phyloP scores from a whole-genome alignment of 805 yeast genomes.

The Wickerhamiella sergipiensis region DNA sequence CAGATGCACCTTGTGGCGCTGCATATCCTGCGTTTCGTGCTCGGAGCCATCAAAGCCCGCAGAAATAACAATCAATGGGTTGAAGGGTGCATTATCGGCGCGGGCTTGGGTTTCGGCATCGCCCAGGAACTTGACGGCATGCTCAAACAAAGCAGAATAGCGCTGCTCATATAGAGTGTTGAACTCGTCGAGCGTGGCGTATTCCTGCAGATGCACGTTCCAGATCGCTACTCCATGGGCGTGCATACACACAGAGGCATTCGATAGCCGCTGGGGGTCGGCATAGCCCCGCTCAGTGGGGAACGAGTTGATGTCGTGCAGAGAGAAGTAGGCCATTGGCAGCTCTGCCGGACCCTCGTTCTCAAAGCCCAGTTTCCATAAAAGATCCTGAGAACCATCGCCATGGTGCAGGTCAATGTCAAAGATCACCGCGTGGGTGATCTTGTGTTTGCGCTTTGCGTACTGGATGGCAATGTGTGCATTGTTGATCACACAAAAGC shows the following conservation, averaged over 20 bases:
- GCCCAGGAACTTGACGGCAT: conserved; percentile 45
- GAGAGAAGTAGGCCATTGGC: conserved; percentile 60
- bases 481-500: conserved; percentile 69
- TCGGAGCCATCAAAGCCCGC: conserved; percentile 87
- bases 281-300: conserved; percentile 76
- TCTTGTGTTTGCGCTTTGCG: conserved; percentile 45
- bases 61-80: conserved; percentile 53
- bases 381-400: conserved; percentile 77
- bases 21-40: conserved; percentile 72
- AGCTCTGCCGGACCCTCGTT: conserved; percentile 17
- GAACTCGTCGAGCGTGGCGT: conserved; percentile 51
- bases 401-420: conserved; percentile 85
- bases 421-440: conserved; percentile 68
- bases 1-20: conserved; percentile 66
- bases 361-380: conserved; percentile 61
- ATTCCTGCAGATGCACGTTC: conserved; percentile 69
- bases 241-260: conserved; percentile 65
- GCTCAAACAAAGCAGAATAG: conserved; percentile 46
- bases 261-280: conserved; percentile 50
- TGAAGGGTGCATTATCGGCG: conserved; percentile 30
- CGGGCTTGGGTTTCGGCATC: neutral
- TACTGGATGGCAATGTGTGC: conserved; percentile 73
- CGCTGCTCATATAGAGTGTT: conserved; percentile 43
- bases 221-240: conserved; percentile 70
- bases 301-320: conserved; percentile 76